phyloP scores from a whole-genome alignment of 2,329 filamentous ascomycete species.

The Diaporthe citri region DNA sequence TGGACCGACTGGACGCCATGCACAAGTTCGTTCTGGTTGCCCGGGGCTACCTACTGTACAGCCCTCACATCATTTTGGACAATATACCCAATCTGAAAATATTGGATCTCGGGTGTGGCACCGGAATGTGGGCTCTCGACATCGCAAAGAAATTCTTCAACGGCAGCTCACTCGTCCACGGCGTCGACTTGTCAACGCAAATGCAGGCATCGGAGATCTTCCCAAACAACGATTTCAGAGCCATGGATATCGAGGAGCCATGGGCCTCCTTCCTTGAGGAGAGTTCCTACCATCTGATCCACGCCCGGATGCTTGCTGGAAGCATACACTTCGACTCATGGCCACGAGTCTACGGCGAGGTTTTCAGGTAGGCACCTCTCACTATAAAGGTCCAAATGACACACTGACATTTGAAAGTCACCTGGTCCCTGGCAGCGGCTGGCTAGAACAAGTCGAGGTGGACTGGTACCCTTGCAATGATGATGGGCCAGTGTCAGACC shows the following conservation, averaged over 20 bases:
- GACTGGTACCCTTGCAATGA: constrained; percentile 83
- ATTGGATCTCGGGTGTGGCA: constrained; percentile 83
- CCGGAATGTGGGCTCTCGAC: constrained; percentile 91
- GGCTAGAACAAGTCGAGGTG: constrained; percentile 90
- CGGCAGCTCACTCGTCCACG: constrained; percentile 18
- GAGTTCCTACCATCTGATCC: constrained; percentile 82
- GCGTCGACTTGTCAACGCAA: constrained; percentile 32
- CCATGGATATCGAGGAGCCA: constrained; percentile 81
- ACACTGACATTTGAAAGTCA: constrained; percentile 66
- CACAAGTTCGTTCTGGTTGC: constrained; percentile 70
- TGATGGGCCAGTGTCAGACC: constrained; percentile 68
- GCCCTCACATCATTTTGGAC: constrained; percentile 26
- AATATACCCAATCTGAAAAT: constrained; percentile 50
- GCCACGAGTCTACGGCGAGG: constrained; percentile 78
- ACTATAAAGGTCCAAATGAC: not conserved
- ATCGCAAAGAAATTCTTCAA: constrained; percentile 75
- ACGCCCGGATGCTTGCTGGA: constrained; percentile 83
- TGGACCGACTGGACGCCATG: constrained; percentile 73
- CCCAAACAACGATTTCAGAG: constrained; percentile 75
- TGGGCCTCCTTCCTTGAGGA: constrained; percentile 66
- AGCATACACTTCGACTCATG: constrained; percentile 76
- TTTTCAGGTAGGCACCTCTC: constrained; percentile 67
- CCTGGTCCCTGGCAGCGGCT: constrained; percentile 79
- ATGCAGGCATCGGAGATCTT: constrained; percentile 62
- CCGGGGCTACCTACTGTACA: constrained; percentile 48